Base-by-base conservation (phyloP, 352 stramenopile species). In the Globisporangium nodosum region DNA sequence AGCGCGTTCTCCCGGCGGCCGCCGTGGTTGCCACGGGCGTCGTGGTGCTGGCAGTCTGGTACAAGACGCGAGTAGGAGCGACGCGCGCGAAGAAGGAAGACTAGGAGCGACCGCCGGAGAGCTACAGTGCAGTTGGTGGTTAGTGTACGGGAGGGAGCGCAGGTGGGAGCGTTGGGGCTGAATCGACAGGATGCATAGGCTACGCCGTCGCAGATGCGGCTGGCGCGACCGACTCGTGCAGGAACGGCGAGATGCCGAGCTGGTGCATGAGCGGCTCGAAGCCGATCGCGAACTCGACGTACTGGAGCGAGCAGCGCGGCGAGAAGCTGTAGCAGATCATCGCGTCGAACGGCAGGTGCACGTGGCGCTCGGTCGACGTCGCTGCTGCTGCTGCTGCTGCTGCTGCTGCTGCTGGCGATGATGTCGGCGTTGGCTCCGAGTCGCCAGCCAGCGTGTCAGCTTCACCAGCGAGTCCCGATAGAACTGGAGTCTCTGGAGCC, bases 281-380 rank as follows among this genome's bases (percentile, higher is more conserved):
- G 18, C 85, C 83, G 56, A 94, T 92, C 9, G 85, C 85, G 60
- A 92, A 93, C 68, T 94, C 85, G 52, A 94, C 68, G 68, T 94
- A 93, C 60, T 94, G 83, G 7, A 94, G 61, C 33, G 57, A 58
- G 31, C 56, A 71, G 33, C 56, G 76, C 18, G 60, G 46, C 18
- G 76, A 68, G 52, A 94, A 94, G 67, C 71, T 87, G 63, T 91
- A 94, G 68, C 81, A 93, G 56, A 94, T 90, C 72, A 91, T 89
- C 27, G 81, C 82, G 59, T 93, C 83, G 49, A 73, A 80, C 5
- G 79, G 70, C 40, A 94, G 57, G 43, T 91, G 83, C 31, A 90
- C 76, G 50, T 94, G 85, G 31, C 83, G 76, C 59, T 94, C 85
- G 11, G 56, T 65, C 18, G 56, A 37, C 16, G 31, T 16, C 18